Evolutionary conservation across 129 eudicot genomes (phyloP).

Genomic region (Calendula officinalis): DNA sequence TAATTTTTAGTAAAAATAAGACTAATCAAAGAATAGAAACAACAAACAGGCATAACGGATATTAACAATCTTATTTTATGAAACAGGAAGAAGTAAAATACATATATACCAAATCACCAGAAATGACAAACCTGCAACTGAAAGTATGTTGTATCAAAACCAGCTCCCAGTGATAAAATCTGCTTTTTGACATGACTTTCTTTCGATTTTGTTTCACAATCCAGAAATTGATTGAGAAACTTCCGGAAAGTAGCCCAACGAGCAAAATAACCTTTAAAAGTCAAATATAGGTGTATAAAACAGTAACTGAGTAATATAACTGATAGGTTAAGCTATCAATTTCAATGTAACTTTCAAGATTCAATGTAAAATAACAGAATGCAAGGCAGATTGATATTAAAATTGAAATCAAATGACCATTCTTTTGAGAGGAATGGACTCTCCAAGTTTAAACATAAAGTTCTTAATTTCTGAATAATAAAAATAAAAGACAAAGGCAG

Average conservation of each 20-base stretch:
- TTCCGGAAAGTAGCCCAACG: slow-evolving; percentile 92
- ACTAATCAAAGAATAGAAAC: not conserved
- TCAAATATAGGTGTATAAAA: slow-evolving; percentile 6
- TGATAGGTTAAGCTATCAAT: no score
- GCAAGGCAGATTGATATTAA: no score
- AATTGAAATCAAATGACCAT: no score
- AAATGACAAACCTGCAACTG: slow-evolving; percentile 74
- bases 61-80: not conserved
- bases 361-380: no score
- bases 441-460: no score
- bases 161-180: slow-evolving; percentile 91
- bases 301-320: not conserved
- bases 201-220: slow-evolving; percentile 35
- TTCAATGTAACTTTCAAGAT: no score
- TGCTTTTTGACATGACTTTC: slow-evolving; percentile 65
- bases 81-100: not conserved
- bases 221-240: slow-evolving; percentile 73
- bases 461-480: no score
- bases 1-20: not conserved
- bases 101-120: slow-evolving; percentile 5
- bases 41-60: not conserved
- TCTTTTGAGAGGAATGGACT: no score
- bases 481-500: no score
- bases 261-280: slow-evolving; percentile 77
- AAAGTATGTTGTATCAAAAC: slow-evolving; percentile 95